Percentiles rank a stretch among this genome's conserved stretches.
Evolutionary conservation across 768 basidiomycete species (phyloP).

Genomic region (Mycena alexandri): DNA sequence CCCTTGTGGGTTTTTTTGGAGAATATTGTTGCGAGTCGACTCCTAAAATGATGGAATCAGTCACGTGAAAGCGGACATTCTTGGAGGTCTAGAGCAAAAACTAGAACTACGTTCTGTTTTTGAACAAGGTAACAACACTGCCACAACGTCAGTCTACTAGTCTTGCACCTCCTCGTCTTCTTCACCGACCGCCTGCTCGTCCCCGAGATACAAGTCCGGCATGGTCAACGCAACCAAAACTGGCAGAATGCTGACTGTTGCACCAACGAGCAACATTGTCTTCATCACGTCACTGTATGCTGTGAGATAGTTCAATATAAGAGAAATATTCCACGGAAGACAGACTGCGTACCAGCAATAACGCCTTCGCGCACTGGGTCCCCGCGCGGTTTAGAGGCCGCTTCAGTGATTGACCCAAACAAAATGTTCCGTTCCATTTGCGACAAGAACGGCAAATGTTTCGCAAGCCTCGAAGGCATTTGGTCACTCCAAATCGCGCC

Average conservation of each 20-base stretch:
- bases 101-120: too few relatives aligned
- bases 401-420: constrained; percentile 69
- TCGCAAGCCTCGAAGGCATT: constrained; percentile 73
- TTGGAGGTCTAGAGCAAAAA: too few relatives aligned
- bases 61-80: too few relatives aligned
- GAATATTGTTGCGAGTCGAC: too few relatives aligned
- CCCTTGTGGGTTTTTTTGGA: too few relatives aligned
- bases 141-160: not conserved
- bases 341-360: constrained; percentile 57
- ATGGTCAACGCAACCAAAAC: constrained; percentile 70
- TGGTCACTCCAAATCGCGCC: constrained; percentile 73
- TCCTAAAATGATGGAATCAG: too few relatives aligned
- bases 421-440: constrained; percentile 58
- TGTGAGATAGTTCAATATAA: constrained; percentile 26
- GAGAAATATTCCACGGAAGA: not conserved
- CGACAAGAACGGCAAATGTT: constrained; percentile 65
- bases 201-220: constrained; percentile 76
- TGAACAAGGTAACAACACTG: not conserved
- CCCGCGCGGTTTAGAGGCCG: constrained; percentile 60
- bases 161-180: constrained; percentile 4
- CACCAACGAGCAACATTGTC: constrained; percentile 66
- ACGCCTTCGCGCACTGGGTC: constrained; percentile 75
- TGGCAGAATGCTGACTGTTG: constrained; percentile 67
- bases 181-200: constrained; percentile 56
- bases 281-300: constrained; percentile 72